Conservation (phyloP, 495 filamentous ascomycete genomes). For the Aspergillus sclerotiicarbonarius region DNA sequence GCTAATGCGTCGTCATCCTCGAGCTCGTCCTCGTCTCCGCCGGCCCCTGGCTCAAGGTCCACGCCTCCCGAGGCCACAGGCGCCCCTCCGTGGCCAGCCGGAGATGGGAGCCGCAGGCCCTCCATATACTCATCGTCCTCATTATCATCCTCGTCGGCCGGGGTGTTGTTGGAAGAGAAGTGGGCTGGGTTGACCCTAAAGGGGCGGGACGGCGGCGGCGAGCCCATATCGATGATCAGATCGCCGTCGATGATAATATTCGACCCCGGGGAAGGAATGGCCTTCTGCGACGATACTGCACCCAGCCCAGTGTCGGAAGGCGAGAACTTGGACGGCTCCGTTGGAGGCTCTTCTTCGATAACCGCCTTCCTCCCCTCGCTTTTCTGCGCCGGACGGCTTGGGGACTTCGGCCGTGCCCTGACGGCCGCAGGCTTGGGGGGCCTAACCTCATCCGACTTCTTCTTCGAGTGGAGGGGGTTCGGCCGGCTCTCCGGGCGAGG, state of each 20-base stretch:
- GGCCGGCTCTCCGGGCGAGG: slow-evolving; percentile 33
- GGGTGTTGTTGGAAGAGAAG: slow-evolving; percentile 43
- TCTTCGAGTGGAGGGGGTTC: slow-evolving; percentile 38
- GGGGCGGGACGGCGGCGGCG: slow-evolving; percentile 37
- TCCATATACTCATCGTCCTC: slow-evolving; percentile 43
- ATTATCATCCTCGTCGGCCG: slow-evolving; percentile 30
- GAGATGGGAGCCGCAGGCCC: slow-evolving; percentile 40
- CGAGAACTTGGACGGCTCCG: slow-evolving; percentile 24
- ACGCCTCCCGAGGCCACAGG: slow-evolving; percentile 5
- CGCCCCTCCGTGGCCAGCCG: slow-evolving; percentile 25
- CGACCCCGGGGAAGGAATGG: slow-evolving; percentile 37
- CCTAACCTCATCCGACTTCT: slow-evolving; percentile 23
- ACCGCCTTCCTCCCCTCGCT: slow-evolving; percentile 3
- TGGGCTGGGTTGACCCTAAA: slow-evolving; percentile 43
- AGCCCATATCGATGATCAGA: slow-evolving; percentile 52
- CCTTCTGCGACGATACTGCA: slow-evolving; percentile 31
- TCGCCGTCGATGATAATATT: slow-evolving; percentile 51
- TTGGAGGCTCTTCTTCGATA: slow-evolving; percentile 21
- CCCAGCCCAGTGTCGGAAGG: slow-evolving; percentile 36
- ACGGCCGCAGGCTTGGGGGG: slow-evolving; percentile 11
- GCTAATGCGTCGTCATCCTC: slow-evolving; percentile 44
- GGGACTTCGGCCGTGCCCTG: slow-evolving; percentile 17
- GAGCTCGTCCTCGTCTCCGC: slow-evolving; percentile 23
- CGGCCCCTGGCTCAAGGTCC: slow-evolving; percentile 11
- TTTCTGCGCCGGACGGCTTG: slow-evolving; percentile 13